Evolutionary conservation across 2,329 filamentous ascomycete genomes (phyloP).

Genomic region (Neurospora sp.): DNA sequence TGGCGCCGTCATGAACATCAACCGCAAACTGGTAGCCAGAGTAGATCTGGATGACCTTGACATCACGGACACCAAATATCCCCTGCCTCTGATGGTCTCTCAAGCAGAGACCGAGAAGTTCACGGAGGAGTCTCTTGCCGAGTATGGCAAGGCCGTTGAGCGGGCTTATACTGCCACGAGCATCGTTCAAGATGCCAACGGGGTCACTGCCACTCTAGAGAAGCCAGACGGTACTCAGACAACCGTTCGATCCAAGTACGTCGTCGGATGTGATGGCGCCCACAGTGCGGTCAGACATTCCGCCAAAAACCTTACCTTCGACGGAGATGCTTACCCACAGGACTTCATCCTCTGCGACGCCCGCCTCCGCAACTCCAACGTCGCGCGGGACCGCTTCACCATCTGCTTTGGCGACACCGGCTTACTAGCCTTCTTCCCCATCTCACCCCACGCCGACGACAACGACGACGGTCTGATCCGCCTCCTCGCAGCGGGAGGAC

Average conservation of each 20-base stretch:
- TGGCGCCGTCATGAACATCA: constrained; percentile 28
- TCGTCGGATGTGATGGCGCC: constrained; percentile 38
- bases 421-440: constrained; percentile 27
- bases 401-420: constrained; percentile 21
- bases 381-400: constrained; percentile 11
- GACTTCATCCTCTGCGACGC: constrained; percentile 35
- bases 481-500: neutral
- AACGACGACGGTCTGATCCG: neutral
- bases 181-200: constrained; percentile 21
- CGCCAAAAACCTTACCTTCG: constrained; percentile 27
- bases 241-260: constrained; percentile 26
- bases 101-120: constrained; percentile 27
- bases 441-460: constrained; percentile 4
- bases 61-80: constrained; percentile 22
- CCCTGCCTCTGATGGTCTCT: constrained; percentile 22
- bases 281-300: constrained; percentile 32
- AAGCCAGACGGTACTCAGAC: constrained; percentile 11
- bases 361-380: constrained; percentile 13
- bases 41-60: constrained; percentile 24
- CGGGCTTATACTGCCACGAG: constrained; percentile 20
- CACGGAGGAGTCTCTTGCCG: constrained; percentile 20
- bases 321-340: constrained; percentile 31
- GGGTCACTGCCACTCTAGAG: constrained; percentile 20
- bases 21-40: constrained; percentile 21
- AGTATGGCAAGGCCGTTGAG: constrained; percentile 21